A percentile compares a stretch with the other conserved stretches of the same genome.
Conservation (phyloP, 805 yeast genomes). For the Kluyveromyces starmeri region DNA sequence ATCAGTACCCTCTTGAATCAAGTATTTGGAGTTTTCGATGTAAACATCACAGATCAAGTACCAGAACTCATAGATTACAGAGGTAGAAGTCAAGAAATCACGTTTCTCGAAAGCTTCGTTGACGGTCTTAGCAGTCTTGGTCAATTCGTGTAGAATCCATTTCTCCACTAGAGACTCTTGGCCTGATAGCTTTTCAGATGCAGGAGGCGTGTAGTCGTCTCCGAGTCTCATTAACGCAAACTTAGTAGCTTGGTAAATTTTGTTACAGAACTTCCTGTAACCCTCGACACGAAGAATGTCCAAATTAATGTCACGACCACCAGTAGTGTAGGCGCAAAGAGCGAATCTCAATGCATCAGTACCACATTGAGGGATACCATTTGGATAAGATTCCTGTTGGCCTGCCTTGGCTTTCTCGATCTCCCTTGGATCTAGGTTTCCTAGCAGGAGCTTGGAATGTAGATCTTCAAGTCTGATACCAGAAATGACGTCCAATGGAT, state of each 20-base stretch:
- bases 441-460: constrained; percentile 65
- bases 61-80: constrained; percentile 90
- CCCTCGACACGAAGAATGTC: constrained; percentile 97
- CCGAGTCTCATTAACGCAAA: constrained; percentile 92
- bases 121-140: constrained; percentile 56
- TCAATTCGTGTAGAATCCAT: constrained; percentile 88
- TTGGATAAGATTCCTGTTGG: constrained; percentile 83
- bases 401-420: constrained; percentile 80
- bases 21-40: constrained; percentile 92
- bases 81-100: constrained; percentile 84
- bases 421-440: constrained; percentile 87
- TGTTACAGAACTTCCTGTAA: constrained; percentile 98
- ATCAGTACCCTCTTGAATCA: constrained; percentile 84
- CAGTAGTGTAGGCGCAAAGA: constrained; percentile 95
- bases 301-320: constrained; percentile 96
- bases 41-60: constrained; percentile 92
- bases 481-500: constrained; percentile 86
- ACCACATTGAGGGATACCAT: constrained; percentile 98
- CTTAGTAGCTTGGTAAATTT: constrained; percentile 97
- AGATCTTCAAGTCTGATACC: constrained; percentile 78
- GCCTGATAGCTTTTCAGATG: constrained; percentile 53
- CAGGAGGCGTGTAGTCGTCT: constrained; percentile 77
- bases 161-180: constrained; percentile 87
- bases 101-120: constrained; percentile 67
- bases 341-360: constrained; percentile 98